Conservation (phyloP, 352 stramenopile genomes). For the Globisporangium echinulatum region DNA sequence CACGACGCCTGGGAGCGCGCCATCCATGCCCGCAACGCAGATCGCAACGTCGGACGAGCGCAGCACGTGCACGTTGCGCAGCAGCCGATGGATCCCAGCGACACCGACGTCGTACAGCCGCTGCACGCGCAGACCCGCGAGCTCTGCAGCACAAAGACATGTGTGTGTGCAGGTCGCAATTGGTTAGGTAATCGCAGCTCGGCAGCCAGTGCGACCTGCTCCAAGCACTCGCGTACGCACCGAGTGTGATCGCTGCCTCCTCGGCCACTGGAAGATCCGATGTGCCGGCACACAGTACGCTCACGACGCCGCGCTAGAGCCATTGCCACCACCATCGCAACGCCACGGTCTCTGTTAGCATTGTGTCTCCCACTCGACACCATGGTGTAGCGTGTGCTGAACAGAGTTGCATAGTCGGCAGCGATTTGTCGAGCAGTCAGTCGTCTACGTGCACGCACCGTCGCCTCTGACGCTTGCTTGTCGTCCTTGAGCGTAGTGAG, state of each 20-base stretch:
- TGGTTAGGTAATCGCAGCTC: not conserved
- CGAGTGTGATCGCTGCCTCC: conserved; percentile 92
- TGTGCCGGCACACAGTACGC: conserved; percentile 93
- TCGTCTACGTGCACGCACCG: not conserved
- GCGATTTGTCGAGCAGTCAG: too few relatives aligned
- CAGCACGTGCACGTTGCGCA: conserved; percentile 83
- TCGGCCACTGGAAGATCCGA: conserved; percentile 95
- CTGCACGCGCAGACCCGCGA: conserved; percentile 79
- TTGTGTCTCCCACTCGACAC: too few relatives aligned
- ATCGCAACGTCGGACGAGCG: conserved; percentile 90
- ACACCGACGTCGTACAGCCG: conserved; percentile 92
- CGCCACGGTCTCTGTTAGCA: too few relatives aligned
- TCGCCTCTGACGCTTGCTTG: not conserved
- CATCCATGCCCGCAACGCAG: conserved; percentile 96
- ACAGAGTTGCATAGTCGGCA: too few relatives aligned
- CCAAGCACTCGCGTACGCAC: conserved; percentile 14
- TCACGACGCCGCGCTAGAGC: conserved; percentile 9
- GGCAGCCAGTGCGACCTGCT: too few relatives aligned
- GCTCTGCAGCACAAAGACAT: conserved; percentile 38
- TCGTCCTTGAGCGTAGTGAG: not conserved
- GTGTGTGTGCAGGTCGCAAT: not conserved
- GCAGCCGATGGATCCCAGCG: conserved; percentile 90
- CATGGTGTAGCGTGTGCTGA: too few relatives aligned
- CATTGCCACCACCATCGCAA: too few relatives aligned
- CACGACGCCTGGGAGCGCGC: conserved; percentile 95